Evolutionary conservation across 768 basidiomycete species (phyloP).

Genomic region (Amanita phalloides): DNA sequence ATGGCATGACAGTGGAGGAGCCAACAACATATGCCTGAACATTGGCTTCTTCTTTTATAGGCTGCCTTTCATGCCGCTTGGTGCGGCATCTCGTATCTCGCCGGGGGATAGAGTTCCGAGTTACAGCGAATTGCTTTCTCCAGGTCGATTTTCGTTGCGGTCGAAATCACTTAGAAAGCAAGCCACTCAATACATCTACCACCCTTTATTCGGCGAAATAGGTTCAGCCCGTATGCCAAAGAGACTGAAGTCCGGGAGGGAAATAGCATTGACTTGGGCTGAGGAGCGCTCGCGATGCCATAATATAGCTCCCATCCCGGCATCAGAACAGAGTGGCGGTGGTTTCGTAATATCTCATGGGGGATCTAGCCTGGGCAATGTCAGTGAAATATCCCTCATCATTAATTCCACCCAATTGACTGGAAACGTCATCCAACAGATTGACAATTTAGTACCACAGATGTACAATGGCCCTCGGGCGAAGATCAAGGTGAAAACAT

Average conservation of each 20-base stretch:
- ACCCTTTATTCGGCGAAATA: conserved; percentile 34
- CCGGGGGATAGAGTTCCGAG: conserved; percentile 22
- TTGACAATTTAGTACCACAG: conserved; percentile 5
- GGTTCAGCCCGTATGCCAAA: conserved; percentile 11
- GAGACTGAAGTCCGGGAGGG: conserved; percentile 14
- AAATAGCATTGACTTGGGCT: neutral
- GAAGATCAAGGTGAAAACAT: conserved; percentile 1
- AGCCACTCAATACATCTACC: conserved; percentile 13
- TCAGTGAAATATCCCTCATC: neutral
- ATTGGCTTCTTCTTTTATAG: conserved; percentile 25
- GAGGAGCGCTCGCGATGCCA: neutral
- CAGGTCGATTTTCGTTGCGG: conserved; percentile 28
- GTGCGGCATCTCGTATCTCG: conserved; percentile 12
- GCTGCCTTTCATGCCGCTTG: conserved; percentile 32
- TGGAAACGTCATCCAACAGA: neutral
- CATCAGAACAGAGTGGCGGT: conserved; percentile 5
- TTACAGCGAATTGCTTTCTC: conserved; percentile 24
- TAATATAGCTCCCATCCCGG: conserved; percentile 5
- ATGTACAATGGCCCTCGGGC: neutral
- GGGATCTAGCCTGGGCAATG: conserved; percentile 10
- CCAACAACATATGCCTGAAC: conserved; percentile 21
- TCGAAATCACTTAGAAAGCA: conserved; percentile 20
- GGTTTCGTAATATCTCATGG: conserved; percentile 9
- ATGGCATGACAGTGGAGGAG: conserved; percentile 31
- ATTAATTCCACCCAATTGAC: neutral